These are phyloP conservation scores for Houttuynia cordata DNA, from an alignment of 164 flowering plant genomes.

Conservation along the genomic window DNA sequence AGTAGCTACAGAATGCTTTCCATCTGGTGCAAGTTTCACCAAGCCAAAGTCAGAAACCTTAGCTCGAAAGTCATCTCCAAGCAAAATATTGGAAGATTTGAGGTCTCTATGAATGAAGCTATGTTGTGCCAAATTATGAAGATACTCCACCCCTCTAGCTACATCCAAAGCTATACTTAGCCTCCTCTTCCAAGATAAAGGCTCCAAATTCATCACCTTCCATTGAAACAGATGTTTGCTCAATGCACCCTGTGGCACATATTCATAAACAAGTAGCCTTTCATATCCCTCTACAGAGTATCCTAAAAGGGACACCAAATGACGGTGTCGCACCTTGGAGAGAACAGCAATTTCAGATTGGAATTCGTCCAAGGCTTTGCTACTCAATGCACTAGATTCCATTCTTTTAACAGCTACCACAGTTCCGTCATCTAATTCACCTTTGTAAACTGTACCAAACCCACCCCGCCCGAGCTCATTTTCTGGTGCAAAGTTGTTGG, in stretches of 20 bases:
- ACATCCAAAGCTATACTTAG: conserved; percentile 66
- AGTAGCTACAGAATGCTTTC: conserved; percentile 55
- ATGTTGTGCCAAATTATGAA: conserved; percentile 54
- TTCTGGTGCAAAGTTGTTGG: conserved; percentile 47
- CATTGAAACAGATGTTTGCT: conserved; percentile 73
- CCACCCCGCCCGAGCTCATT: conserved; percentile 78
- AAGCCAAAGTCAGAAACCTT: conserved; percentile 78
- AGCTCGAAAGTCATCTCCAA: conserved; percentile 61
- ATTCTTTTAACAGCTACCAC: conserved; percentile 76
- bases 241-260: conserved; percentile 66
- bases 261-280: conserved; percentile 68
- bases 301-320: conserved; percentile 64
- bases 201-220: conserved; percentile 43
- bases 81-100: conserved; percentile 69
- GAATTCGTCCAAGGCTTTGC: conserved; percentile 62
- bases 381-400: conserved; percentile 48
- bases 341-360: conserved; percentile 70
- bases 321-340: conserved; percentile 70
- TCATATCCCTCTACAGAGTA: conserved; percentile 59
- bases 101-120: conserved; percentile 77
- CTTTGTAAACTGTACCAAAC: conserved; percentile 67
- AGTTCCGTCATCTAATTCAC: conserved; percentile 64
- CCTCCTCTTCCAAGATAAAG: conserved; percentile 65
- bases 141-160: conserved; percentile 79
- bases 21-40: conserved; percentile 78